Percentiles rank a stretch among this genome's conserved stretches.
phyloP scores from a whole-genome alignment of 257 asterid genomes.

The Scutellaria galericulata region DNA sequence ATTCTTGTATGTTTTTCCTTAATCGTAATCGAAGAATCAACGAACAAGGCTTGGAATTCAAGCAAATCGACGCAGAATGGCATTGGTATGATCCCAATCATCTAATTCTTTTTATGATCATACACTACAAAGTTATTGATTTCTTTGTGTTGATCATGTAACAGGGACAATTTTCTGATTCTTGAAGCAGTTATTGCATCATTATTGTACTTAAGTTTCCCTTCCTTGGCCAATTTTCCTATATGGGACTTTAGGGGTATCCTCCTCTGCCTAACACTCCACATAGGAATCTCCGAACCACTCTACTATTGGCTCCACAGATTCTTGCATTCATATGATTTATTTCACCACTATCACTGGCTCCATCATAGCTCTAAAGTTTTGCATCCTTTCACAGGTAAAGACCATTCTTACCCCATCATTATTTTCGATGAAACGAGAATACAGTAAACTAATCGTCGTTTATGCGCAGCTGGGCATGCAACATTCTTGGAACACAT shows the following conservation, averaged over 20 bases:
- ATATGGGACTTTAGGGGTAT: slow-evolving; percentile 69
- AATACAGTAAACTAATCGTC: no score
- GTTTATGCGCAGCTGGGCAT: slow-evolving; percentile 66
- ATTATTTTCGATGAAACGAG: not conserved
- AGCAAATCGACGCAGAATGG: slow-evolving; percentile 89
- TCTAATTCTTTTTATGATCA: no score
- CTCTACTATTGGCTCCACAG: slow-evolving; percentile 86
- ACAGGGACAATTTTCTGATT: slow-evolving; percentile 89
- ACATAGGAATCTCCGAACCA: slow-evolving; percentile 81
- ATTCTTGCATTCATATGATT: slow-evolving; percentile 59
- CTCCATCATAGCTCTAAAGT: slow-evolving; percentile 84
- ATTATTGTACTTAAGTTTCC: slow-evolving; percentile 60
- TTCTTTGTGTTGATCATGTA: not conserved
- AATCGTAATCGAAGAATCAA: slow-evolving; percentile 57
- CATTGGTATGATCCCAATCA: slow-evolving; percentile 59
- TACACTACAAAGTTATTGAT: slow-evolving; percentile 9
- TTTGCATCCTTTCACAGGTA: slow-evolving; percentile 84
- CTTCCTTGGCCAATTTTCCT: slow-evolving; percentile 62
- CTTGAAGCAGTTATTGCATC: slow-evolving; percentile 69
- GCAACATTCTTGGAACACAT: slow-evolving; percentile 85
- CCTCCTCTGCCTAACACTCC: slow-evolving; percentile 67
- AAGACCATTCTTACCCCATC: not conserved
- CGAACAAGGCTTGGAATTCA: slow-evolving; percentile 67
- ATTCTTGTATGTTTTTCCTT: slow-evolving; percentile 55
- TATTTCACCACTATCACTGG: slow-evolving; percentile 78